A percentile compares a stretch with the other conserved stretches of the same genome.
Conservation (phyloP, 768 basidiomycete species). For the Auricularia auricula-judae region DNA sequence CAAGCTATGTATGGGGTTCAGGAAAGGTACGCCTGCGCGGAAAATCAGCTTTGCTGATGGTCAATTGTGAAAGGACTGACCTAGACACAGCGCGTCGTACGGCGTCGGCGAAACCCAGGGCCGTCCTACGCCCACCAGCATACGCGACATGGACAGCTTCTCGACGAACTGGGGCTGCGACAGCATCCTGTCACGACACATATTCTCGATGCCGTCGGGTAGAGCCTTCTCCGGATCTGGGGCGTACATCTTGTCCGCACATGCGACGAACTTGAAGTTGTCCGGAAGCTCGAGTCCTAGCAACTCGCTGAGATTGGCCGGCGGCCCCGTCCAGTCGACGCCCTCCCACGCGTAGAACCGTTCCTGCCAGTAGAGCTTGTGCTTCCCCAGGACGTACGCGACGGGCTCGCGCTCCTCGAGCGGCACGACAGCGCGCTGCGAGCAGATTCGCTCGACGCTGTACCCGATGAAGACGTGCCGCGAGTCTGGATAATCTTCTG, state of each 20-base stretch:
- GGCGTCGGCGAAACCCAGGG: not conserved
- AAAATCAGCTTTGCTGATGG: too few species aligned
- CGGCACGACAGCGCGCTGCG: not conserved
- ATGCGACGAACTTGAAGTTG: not conserved
- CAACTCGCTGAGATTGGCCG: not conserved
- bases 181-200: not conserved
- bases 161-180: not conserved
- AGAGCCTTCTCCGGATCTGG: not conserved
- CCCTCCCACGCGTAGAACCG: not conserved
- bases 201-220: not conserved
- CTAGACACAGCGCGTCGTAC: not conserved
- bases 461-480: conserved; percentile 7
- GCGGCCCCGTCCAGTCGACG: not conserved
- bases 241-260: not conserved
- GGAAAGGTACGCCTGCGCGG: not conserved
- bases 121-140: not conserved
- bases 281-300: not conserved
- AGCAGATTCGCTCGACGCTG: conserved; percentile 6
- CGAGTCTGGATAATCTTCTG: not conserved
- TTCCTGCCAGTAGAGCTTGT: not conserved
- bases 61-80: not conserved
- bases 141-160: not conserved
- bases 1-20: not conserved
- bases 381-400: conserved; percentile 5
- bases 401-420: conserved; percentile 1